Evolutionary conservation across 441 rosid genomes (phyloP), one percentile per base, ranked within the genome.

Genomic region (Corymbia citriodora): DNA sequence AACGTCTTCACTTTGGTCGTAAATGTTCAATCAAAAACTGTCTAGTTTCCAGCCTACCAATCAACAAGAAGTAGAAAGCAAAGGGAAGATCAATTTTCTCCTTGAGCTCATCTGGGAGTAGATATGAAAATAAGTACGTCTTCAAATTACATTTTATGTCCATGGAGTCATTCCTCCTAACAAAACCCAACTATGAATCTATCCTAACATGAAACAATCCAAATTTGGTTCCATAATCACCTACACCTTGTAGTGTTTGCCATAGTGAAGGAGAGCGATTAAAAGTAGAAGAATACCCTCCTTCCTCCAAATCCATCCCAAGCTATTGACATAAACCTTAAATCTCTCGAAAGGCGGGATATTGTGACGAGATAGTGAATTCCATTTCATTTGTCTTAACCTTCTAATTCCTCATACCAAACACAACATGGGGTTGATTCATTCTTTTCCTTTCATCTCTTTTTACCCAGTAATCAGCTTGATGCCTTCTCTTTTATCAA

Each of bases 401-500:
- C 85, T 74, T 74, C 16, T 2, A 40, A 74, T 45, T n/a, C 52
- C 52, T 36, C 27, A 49, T 21, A 40, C 16, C 48, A 21, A 36
- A 74, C 83, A 36, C 1, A 0, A 74, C 10, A 27, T 36, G 49
- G 9, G 0, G 29, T 36, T 11, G 29, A 74, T 74, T 74, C 9
- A 23, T 40, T 36, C 8, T 74, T 74, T 21, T 19, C 50, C 49
- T 74, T 74, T 36, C 29, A 10, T 74, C 83, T 74, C 83, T 74
- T 36, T 72, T 74, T 74, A 27, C 83, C 25, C 21, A 13, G 16
- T 74, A 36, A 36, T 74, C 83, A 74, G 83, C 82, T 19, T 1
- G 29, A 36, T 1, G 29, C 29, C 83, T 74, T 36, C 50, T 36
- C 83, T 74, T 74, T 74, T 19, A 10, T 72, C 82, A 72, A 72